Evolutionary conservation across 768 basidiomycete genomes (phyloP), one percentile per base, ranked within the genome.

Genomic region (Boletus rex-veris): DNA sequence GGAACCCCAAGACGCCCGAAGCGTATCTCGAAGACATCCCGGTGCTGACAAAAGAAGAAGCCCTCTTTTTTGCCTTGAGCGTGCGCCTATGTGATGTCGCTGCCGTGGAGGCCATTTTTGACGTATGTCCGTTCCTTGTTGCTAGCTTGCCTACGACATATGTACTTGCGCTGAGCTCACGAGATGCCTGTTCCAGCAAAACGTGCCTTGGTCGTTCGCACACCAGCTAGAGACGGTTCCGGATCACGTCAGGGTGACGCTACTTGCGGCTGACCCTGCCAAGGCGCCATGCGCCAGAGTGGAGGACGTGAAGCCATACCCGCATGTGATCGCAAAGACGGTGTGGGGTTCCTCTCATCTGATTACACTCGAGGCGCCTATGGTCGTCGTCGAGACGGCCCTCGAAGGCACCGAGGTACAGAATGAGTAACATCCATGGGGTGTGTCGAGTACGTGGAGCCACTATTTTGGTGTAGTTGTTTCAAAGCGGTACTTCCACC

Each of bases 131-230:
- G 21, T 24, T 24, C 21, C 21, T 24, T 21, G 21, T 21, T 21
- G 21, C 21, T 19, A n/a, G n/a, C n/a, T n/a, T n/a, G n/a, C n/a
- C n/a, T n/a, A n/a, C n/a, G n/a, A n/a, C n/a, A n/a, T n/a, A n/a
- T n/a, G n/a, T n/a, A n/a, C n/a, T n/a, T n/a, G n/a, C n/a, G 5
- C 3, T 16, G 16, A 31, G 16, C 41, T 51, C 3, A 58, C 37
- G 16, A 12, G 5, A 5, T 16, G 7, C 15, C 12, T 21, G 5
- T 14, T 36, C 4, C n/a, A 67, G 65, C 55, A 67, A 59, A 66
- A 65, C 44, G 2, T 16, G 0, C 58, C 63, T 9, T 65, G 65
- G 65, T 59, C 63, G n/a, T 65, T 62, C 38, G 28, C 47, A 6
- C 55, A 57, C 47, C 44, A 35, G 3, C 33, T 64, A 0, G 41